A percentile compares a stretch with the other conserved stretches of the same genome.
phyloP scores from a whole-genome alignment of 257 asterid species.

The Lycium barbarum region DNA sequence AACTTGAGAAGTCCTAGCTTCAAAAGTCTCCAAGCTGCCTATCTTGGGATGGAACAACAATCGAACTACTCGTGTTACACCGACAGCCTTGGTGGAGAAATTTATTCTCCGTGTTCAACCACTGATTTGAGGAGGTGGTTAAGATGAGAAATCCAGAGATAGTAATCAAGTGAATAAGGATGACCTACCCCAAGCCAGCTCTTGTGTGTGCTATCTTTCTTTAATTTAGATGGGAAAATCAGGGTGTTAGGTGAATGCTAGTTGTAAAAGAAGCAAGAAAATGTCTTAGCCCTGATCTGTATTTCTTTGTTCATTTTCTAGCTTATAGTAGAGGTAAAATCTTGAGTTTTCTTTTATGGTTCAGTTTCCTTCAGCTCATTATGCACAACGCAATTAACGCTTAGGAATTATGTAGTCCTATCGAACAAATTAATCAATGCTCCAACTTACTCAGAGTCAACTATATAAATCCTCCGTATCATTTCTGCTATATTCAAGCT shows the following conservation, averaged over 20 bases:
- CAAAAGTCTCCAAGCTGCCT: constrained; percentile 83
- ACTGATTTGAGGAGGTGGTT: constrained; percentile 82
- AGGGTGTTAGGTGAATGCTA: constrained; percentile 15
- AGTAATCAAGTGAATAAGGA: constrained; percentile 20
- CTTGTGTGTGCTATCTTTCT: constrained; percentile 26
- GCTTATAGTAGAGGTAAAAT: constrained; percentile 38
- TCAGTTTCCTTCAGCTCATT: constrained; percentile 16
- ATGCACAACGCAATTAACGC: background rate
- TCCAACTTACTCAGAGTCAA: background rate
- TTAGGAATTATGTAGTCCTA: background rate
- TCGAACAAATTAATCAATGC: background rate
- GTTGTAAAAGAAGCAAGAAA: constrained; percentile 5
- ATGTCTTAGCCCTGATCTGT: background rate
- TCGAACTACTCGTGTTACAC: constrained; percentile 70
- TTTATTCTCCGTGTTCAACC: constrained; percentile 81
- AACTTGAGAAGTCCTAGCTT: constrained; percentile 86
- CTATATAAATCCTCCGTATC: background rate
- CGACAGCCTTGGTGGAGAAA: constrained; percentile 84
- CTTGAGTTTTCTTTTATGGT: constrained; percentile 28
- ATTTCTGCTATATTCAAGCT: background rate
- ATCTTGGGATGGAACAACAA: constrained; percentile 82
- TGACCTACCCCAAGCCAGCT: background rate
- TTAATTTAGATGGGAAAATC: background rate
- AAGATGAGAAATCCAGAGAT: constrained; percentile 47
- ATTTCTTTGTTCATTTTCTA: constrained; percentile 26